A percentile compares a stretch with the other conserved stretches of the same genome.
phyloP scores from a whole-genome alignment of 345 rosid species.

The Luvunga scandens region DNA sequence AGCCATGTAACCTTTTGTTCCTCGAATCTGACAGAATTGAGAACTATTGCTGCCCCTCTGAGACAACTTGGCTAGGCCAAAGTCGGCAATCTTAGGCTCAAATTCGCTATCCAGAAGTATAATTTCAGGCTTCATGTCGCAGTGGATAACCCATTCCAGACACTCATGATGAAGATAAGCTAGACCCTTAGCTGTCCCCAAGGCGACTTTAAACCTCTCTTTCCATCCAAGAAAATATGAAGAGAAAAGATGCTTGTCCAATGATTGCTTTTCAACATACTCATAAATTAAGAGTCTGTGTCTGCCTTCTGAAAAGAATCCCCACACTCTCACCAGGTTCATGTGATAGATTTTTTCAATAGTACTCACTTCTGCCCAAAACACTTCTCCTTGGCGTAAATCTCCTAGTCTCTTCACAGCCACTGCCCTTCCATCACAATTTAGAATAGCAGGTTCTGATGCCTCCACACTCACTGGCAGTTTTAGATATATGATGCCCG shows the following conservation, averaged over 20 bases:
- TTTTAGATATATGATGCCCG: constrained; percentile 26
- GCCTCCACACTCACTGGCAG: constrained; percentile 19
- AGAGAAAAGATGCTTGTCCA: constrained; percentile 47
- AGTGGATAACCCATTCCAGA: constrained; percentile 55
- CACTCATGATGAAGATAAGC: constrained; percentile 67
- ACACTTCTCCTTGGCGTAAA: constrained; percentile 39
- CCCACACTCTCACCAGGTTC: constrained; percentile 54
- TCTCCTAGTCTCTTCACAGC: constrained; percentile 54
- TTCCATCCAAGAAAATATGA: constrained; percentile 38
- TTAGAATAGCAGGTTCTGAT: not conserved
- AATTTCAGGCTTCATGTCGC: constrained; percentile 66
- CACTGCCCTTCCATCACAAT: constrained; percentile 32
- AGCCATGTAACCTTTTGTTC: constrained; percentile 44
- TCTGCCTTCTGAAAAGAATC: constrained; percentile 44
- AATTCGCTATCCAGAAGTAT: constrained; percentile 45
- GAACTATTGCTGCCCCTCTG: constrained; percentile 17
- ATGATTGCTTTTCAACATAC: constrained; percentile 39
- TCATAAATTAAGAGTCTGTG: constrained; percentile 52
- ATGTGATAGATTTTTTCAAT: constrained; percentile 52
- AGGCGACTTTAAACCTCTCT: constrained; percentile 47
- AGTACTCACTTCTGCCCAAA: constrained; percentile 53
- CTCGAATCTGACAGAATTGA: constrained; percentile 29
- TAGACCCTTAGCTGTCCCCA: constrained; percentile 56
- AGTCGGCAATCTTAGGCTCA: constrained; percentile 53
- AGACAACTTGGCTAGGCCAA: constrained; percentile 49